A percentile compares a stretch with the other conserved stretches of the same genome.
phyloP scores from a whole-genome alignment of 108 stramenopile species.

The Nannochloropsis gaditana region DNA sequence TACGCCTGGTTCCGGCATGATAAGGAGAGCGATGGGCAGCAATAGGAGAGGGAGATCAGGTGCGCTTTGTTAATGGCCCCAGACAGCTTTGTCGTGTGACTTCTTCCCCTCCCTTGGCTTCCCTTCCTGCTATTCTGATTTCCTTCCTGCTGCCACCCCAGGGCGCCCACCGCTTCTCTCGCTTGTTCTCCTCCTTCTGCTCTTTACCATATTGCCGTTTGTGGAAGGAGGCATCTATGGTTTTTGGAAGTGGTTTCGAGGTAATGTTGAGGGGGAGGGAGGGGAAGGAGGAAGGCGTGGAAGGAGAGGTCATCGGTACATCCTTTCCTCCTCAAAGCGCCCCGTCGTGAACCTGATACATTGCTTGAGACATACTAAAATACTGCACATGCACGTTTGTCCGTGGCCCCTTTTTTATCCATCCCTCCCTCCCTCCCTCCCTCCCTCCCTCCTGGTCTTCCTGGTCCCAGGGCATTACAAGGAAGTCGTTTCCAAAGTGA shows the following conservation, averaged over 20 bases:
- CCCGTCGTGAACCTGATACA: too few species aligned
- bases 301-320: background rate
- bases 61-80: too few species aligned
- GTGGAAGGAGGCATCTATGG: background rate
- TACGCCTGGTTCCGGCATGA: too few species aligned
- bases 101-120: background rate
- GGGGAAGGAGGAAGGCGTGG: background rate
- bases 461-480: background rate
- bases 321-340: too few species aligned
- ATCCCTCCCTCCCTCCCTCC: background rate
- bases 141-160: background rate
- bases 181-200: background rate
- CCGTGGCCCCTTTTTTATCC: too few species aligned
- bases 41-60: too few species aligned
- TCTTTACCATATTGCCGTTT: background rate
- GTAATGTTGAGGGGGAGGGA: background rate
- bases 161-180: background rate
- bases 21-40: too few species aligned
- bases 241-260: slow-evolving; percentile 15
- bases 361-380: too few species aligned
- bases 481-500: background rate
- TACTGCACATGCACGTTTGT: too few species aligned
- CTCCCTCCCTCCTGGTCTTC: background rate
- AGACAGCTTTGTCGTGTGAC: background rate
- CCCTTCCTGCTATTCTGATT: background rate